These are phyloP conservation scores for Dendrocalamus sinicus DNA, from an alignment of 176 grass and related monocot species.

Conservation along the genomic window DNA sequence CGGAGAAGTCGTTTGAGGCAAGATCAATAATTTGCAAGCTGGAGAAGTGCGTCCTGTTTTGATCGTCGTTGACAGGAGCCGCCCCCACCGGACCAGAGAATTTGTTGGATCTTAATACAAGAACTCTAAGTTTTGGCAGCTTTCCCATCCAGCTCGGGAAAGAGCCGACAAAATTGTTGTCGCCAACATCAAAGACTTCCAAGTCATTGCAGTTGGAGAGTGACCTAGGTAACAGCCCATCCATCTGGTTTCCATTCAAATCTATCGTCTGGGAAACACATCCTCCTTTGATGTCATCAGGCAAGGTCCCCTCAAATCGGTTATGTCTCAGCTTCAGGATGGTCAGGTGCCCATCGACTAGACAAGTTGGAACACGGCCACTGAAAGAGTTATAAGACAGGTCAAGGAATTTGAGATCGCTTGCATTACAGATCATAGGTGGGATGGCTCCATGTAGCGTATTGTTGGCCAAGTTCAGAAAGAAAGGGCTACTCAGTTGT, in stretches of 20 bases:
- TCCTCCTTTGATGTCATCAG: conserved; percentile 6
- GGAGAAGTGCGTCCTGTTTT: conserved; percentile 12
- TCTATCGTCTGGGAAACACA: conserved; percentile 42
- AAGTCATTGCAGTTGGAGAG: conserved; percentile 27
- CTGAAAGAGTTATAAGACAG: conserved; percentile 50
- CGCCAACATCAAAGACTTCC: conserved; percentile 42
- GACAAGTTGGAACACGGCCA: conserved; percentile 44
- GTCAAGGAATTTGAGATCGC: conserved; percentile 16
- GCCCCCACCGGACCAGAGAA: conserved; percentile 36
- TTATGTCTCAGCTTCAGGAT: conserved; percentile 47
- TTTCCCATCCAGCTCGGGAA: conserved; percentile 40
- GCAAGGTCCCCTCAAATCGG: conserved; percentile 30
- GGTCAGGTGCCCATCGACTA: conserved; percentile 23
- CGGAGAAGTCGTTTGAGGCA: conserved; percentile 52
- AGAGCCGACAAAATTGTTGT: conserved; percentile 29
- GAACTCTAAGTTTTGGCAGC: conserved; percentile 38
- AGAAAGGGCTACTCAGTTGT: conserved; percentile 46
- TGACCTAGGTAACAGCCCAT: conserved; percentile 26
- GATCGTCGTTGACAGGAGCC: neutral
- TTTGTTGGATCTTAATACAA: conserved; percentile 44
- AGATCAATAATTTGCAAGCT: conserved; percentile 48
- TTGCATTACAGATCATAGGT: conserved; percentile 35
- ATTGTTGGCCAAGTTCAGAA: conserved; percentile 37
- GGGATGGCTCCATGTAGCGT: conserved; percentile 38
- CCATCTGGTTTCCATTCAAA: conserved; percentile 40